Conservation (phyloP, 2,329 filamentous ascomycete genomes). For the Fusarium liriodendri region DNA sequence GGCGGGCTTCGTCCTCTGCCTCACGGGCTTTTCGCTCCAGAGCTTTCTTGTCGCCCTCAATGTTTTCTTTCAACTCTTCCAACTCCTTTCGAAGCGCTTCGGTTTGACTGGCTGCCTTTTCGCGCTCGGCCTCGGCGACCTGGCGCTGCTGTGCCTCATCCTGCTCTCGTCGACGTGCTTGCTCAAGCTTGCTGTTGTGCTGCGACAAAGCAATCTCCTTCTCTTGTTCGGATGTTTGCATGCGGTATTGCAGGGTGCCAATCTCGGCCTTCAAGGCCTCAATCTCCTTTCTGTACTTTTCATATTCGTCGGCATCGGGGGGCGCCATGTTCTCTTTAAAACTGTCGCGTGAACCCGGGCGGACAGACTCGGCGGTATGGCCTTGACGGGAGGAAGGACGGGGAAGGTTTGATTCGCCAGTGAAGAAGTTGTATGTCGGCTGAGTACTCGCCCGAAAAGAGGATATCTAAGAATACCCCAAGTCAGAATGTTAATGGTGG, state of each 20-base stretch:
- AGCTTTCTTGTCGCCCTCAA: constrained; percentile 69
- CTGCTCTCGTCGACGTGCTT: constrained; percentile 83
- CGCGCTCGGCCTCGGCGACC: constrained; percentile 66
- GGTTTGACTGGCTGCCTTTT: constrained; percentile 61
- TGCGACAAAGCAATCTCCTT: constrained; percentile 82
- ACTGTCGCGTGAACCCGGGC: constrained; percentile 65
- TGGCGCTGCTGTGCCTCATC: constrained; percentile 80
- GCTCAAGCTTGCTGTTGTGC: constrained; percentile 85
- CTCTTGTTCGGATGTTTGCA: constrained; percentile 89
- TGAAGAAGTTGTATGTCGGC: constrained; percentile 69
- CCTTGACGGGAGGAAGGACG: constrained; percentile 57
- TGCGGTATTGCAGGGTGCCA: constrained; percentile 86
- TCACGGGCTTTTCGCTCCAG: constrained; percentile 78
- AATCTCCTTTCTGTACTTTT: constrained; percentile 65
- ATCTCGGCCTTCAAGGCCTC: constrained; percentile 92
- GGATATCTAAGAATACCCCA: constrained; percentile 50
- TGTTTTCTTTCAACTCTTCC: constrained; percentile 60
- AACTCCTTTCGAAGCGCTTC: constrained; percentile 65
- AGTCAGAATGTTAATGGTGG: constrained; percentile 7
- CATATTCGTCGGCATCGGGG: constrained; percentile 68
- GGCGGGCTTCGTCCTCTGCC: constrained; percentile 76
- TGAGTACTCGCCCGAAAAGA: constrained; percentile 62
- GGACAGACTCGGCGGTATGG: constrained; percentile 53
- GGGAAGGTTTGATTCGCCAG: constrained; percentile 58
- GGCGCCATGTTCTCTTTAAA: constrained; percentile 71